A percentile compares a stretch with the other conserved stretches of the same genome.
Evolutionary conservation across 306 rosid species (phyloP).

Genomic region (Prunus mongolica): DNA sequence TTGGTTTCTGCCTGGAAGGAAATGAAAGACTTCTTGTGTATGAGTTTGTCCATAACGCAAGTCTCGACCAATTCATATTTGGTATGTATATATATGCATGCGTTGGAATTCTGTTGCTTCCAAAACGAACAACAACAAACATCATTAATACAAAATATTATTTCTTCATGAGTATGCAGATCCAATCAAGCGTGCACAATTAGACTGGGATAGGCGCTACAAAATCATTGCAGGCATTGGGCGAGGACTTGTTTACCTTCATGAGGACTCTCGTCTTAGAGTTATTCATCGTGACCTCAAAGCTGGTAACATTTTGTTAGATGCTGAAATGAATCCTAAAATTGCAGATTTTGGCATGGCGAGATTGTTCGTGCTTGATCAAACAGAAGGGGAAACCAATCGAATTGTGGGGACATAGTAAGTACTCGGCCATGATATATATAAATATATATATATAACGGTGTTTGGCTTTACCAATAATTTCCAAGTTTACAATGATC

Average conservation of each 20-base stretch:
- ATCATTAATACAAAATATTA: too few species aligned
- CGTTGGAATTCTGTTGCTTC: background rate
- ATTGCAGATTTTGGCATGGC: constrained; percentile 6
- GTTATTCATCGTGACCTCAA: background rate
- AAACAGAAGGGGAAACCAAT: background rate
- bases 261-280: constrained; percentile 2
- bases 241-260: background rate
- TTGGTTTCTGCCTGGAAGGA: constrained; percentile 14
- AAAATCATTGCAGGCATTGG: constrained; percentile 7
- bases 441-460: too few species aligned
- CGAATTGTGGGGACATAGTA: background rate
- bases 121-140: background rate
- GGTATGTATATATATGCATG: background rate
- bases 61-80: constrained; percentile 15
- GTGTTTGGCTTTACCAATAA: too few species aligned
- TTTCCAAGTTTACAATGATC: too few species aligned
- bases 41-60: constrained; percentile 11
- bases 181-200: background rate
- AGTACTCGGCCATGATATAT: background rate
- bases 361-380: background rate
- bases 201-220: background rate
- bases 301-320: background rate
- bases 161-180: background rate
- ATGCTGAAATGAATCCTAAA: background rate
- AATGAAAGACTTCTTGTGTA: constrained; percentile 16